A percentile compares a stretch with the other conserved stretches of the same genome.
These are phyloP conservation scores for Pichia sp. DNA, from an alignment of 1,139 yeast genomes.

Conservation along the genomic window DNA sequence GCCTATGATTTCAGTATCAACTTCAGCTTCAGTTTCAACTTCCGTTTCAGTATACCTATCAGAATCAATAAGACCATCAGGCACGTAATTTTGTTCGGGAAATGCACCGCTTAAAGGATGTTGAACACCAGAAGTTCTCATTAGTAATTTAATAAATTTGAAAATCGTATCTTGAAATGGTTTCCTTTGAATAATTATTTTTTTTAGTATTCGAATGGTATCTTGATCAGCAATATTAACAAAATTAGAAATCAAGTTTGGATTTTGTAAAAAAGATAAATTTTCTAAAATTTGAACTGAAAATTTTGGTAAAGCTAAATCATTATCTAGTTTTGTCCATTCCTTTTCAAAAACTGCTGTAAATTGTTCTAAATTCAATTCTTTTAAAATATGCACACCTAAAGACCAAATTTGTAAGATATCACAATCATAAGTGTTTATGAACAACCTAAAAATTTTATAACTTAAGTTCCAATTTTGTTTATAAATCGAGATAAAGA, in stretches of 20 bases:
- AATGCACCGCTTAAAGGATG: slow-evolving; percentile 9
- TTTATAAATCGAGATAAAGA: slow-evolving; percentile 36
- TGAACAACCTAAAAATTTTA: slow-evolving; percentile 42
- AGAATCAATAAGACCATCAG: background rate
- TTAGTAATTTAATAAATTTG: slow-evolving; percentile 8
- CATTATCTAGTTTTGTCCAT: background rate
- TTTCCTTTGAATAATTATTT: slow-evolving; percentile 1
- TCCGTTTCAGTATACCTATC: background rate
- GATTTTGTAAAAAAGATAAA: slow-evolving; percentile 11
- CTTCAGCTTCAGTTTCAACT: background rate
- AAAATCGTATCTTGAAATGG: slow-evolving; percentile 8
- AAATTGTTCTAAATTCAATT: slow-evolving; percentile 23
- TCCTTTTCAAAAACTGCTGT: slow-evolving; percentile 1
- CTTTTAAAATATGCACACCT: slow-evolving; percentile 41
- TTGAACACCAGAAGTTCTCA: slow-evolving; percentile 11
- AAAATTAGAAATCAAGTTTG: slow-evolving; percentile 3
- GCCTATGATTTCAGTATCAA: background rate
- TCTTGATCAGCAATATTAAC: background rate
- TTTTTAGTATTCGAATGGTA: slow-evolving; percentile 1
- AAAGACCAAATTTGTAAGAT: slow-evolving; percentile 53
- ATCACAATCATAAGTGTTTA: slow-evolving; percentile 45
- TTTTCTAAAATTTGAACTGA: slow-evolving; percentile 2
- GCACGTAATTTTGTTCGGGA: slow-evolving; percentile 13
- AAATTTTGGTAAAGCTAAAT: background rate
- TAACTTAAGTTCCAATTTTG: slow-evolving; percentile 52